Conservation (phyloP, 345 rosid genomes). For the Leavenworthia alabamica region DNA sequence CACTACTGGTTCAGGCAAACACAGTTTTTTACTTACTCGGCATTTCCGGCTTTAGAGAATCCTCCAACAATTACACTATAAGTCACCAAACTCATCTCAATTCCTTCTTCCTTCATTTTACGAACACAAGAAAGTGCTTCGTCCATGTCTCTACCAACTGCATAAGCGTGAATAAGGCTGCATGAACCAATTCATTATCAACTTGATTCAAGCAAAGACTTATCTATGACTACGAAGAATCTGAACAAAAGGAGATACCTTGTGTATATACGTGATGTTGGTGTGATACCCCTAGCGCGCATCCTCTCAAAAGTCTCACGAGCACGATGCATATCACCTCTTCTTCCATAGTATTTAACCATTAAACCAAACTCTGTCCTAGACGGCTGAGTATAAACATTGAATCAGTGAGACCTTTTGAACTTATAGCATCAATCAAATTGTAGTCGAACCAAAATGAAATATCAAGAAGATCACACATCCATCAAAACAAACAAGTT, state of each 20-base stretch:
- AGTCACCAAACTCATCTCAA: constrained; percentile 88
- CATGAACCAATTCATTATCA: constrained; percentile 37
- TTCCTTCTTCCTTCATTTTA: constrained; percentile 88
- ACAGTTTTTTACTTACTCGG: constrained; percentile 57
- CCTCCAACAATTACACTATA: constrained; percentile 73
- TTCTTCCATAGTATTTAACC: constrained; percentile 88
- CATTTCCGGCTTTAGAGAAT: constrained; percentile 71
- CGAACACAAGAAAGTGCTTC: constrained; percentile 90
- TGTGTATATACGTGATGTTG: constrained; percentile 81
- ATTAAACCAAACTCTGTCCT: constrained; percentile 92
- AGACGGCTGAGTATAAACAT: constrained; percentile 56
- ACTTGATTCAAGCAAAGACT: not conserved
- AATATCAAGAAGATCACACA: not conserved
- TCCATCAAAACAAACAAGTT: not conserved
- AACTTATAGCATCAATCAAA: not conserved
- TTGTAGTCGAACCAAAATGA: not conserved
- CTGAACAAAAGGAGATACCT: constrained; percentile 40
- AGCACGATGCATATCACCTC: constrained; percentile 96
- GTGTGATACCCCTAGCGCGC: constrained; percentile 88
- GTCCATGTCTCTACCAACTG: constrained; percentile 98
- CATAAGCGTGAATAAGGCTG: constrained; percentile 99
- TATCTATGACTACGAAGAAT: not conserved
- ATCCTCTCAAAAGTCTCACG: constrained; percentile 89
- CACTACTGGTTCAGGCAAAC: not conserved
- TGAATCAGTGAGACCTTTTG: not conserved